phyloP scores from a whole-genome alignment of 2,329 filamentous ascomycete species.

The Kalaharituber pfeilii region DNA sequence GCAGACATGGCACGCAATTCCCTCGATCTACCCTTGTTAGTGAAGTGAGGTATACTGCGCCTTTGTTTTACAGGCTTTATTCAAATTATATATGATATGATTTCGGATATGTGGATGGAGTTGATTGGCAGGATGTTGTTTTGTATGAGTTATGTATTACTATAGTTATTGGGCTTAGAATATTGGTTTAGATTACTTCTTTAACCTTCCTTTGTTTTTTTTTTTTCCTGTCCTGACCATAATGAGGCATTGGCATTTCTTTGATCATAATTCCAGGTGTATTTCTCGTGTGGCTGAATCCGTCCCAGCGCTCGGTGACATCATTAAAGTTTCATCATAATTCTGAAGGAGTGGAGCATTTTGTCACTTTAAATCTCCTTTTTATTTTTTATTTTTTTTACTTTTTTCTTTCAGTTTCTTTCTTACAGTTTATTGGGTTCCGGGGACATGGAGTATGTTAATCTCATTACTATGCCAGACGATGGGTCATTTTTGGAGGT shows the following conservation, averaged over 20 bases:
- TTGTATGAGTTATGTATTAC: background rate
- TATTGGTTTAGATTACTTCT: background rate
- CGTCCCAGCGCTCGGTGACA: background rate
- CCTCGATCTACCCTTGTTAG: background rate
- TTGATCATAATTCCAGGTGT: background rate
- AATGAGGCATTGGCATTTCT: background rate
- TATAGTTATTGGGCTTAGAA: background rate
- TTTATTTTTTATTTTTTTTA: background rate
- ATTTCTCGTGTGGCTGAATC: background rate
- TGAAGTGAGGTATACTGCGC: background rate
- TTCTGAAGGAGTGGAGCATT: background rate
- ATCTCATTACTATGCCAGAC: background rate
- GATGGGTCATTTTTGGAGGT: background rate
- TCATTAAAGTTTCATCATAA: background rate
- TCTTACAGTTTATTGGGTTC: background rate
- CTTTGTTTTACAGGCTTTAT: background rate
- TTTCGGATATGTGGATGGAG: background rate
- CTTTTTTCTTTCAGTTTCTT: background rate
- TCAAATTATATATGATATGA: background rate
- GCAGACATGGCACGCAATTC: background rate
- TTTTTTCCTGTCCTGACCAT: too few species aligned
- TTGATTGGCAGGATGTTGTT: background rate
- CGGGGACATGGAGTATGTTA: too few species aligned
- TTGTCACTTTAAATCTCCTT: background rate
- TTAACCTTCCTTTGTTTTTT: background rate